Conservation (phyloP, 495 filamentous ascomycete species). For the Penicillium pancosmium region DNA sequence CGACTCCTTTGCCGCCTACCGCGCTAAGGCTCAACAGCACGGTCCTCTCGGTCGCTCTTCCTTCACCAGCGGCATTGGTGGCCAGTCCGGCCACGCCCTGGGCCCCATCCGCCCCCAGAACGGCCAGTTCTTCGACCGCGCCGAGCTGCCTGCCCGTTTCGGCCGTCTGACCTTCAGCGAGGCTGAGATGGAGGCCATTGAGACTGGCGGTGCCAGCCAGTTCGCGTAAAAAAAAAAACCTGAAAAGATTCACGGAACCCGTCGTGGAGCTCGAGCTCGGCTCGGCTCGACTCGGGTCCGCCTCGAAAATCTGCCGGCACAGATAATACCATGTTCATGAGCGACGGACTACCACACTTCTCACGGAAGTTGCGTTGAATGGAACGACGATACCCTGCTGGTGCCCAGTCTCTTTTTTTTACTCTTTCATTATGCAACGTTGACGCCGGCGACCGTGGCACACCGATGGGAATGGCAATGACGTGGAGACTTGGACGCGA, state of each 20-base stretch:
- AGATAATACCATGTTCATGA: conserved; percentile 22
- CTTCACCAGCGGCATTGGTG: conserved; percentile 62
- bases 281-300: conserved; percentile 2
- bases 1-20: conserved; percentile 86
- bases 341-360: conserved; percentile 28
- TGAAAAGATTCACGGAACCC: background rate
- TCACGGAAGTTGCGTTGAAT: conserved; percentile 21
- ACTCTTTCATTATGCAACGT: conserved; percentile 6
- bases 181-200: conserved; percentile 92
- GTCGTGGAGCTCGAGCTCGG: background rate
- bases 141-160: conserved; percentile 82
- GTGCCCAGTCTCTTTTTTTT: conserved; percentile 7
- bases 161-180: conserved; percentile 68
- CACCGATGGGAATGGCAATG: background rate
- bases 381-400: conserved; percentile 11
- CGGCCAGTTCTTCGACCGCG: conserved; percentile 86
- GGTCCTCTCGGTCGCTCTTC: conserved; percentile 68
- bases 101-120: conserved; percentile 69
- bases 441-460: conserved; percentile 13
- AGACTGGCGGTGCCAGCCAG: conserved; percentile 84
- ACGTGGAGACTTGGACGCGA: background rate
- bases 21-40: conserved; percentile 89
- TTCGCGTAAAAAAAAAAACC: conserved; percentile 43
- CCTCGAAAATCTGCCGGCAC: conserved; percentile 17
- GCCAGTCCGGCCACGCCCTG: conserved; percentile 63